A percentile compares a stretch with the other conserved stretches of the same genome.
These are phyloP conservation scores for Schrenkiella parvula DNA, from an alignment of 345 rosid species.

Conservation along the genomic window DNA sequence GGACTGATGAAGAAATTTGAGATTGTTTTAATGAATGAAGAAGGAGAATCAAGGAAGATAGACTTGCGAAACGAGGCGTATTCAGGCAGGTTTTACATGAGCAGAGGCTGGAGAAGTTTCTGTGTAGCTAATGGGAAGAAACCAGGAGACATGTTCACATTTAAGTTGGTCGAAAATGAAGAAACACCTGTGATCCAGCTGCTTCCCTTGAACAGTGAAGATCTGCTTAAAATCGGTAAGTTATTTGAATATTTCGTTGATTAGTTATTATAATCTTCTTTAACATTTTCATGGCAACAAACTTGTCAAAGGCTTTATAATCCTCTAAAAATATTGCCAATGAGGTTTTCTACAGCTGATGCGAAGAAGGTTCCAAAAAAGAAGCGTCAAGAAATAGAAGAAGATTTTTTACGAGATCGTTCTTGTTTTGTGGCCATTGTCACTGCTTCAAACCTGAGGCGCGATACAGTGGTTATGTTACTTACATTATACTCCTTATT, in stretches of 20 bases:
- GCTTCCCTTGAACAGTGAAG: not conserved
- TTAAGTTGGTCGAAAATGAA: not conserved
- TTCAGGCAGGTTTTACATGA: not conserved
- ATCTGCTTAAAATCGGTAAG: not conserved
- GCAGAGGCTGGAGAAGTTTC: slow-evolving; percentile 26
- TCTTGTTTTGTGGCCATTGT: slow-evolving; percentile 10
- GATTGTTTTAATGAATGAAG: slow-evolving; percentile 10
- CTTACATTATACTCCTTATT: not conserved
- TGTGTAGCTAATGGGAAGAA: slow-evolving; percentile 19
- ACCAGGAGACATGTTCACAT: not conserved
- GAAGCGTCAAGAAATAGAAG: slow-evolving; percentile 1
- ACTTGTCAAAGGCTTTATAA: not conserved
- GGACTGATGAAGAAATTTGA: not conserved
- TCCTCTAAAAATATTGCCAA: not conserved
- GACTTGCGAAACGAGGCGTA: not conserved
- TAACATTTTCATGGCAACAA: too few species aligned
- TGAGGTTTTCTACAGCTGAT: not conserved
- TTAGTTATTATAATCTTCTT: not conserved
- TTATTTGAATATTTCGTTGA: not conserved
- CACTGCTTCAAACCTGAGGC: slow-evolving; percentile 9
- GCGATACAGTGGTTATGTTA: slow-evolving; percentile 17
- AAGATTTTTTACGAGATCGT: not conserved
- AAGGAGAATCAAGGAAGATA: slow-evolving; percentile 1
- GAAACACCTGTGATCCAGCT: not conserved
- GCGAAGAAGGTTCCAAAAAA: not conserved